phyloP scores from a whole-genome alignment of 495 filamentous ascomycete genomes.

The Amniculicola lignicola region DNA sequence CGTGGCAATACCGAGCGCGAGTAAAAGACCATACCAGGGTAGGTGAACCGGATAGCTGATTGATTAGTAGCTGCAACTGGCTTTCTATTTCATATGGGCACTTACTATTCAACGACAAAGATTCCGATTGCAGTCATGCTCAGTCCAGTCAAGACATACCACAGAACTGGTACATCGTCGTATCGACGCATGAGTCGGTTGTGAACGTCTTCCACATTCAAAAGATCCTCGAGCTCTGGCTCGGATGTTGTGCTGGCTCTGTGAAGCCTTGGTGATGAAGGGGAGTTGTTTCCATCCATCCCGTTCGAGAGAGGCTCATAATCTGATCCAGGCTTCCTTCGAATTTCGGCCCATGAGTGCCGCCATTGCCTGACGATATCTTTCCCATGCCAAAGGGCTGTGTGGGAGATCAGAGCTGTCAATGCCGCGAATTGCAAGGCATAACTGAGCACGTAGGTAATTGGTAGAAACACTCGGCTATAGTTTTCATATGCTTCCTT shows the following conservation, averaged over 20 bases:
- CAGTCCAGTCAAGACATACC: slow-evolving; percentile 69
- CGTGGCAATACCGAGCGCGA: slow-evolving; percentile 69
- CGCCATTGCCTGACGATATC: slow-evolving; percentile 66
- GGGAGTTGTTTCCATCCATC: slow-evolving; percentile 1
- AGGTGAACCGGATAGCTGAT: slow-evolving; percentile 67
- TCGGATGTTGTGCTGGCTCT: slow-evolving; percentile 22
- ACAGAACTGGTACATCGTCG: slow-evolving; percentile 69
- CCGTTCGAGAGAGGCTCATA: slow-evolving; percentile 34
- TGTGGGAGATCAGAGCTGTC: slow-evolving; percentile 65
- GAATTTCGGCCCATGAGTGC: slow-evolving; percentile 33
- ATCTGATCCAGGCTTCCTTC: slow-evolving; percentile 4
- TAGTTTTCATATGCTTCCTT: slow-evolving; percentile 67
- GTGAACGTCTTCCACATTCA: slow-evolving; percentile 70
- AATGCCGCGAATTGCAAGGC: slow-evolving; percentile 78
- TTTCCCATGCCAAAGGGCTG: slow-evolving; percentile 61
- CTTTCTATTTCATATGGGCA: slow-evolving; percentile 8
- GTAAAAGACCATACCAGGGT: slow-evolving; percentile 72
- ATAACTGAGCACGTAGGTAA: slow-evolving; percentile 58
- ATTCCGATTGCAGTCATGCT: slow-evolving; percentile 71
- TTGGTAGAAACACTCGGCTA: slow-evolving; percentile 75
- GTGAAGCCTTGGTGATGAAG: slow-evolving; percentile 8
- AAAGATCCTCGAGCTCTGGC: slow-evolving; percentile 53
- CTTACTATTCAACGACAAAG: slow-evolving; percentile 77
- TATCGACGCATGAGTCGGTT: slow-evolving; percentile 72
- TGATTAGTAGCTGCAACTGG: neutral